Conservation (phyloP, 257 asterid species). For the Thymus mandschuricus region DNA sequence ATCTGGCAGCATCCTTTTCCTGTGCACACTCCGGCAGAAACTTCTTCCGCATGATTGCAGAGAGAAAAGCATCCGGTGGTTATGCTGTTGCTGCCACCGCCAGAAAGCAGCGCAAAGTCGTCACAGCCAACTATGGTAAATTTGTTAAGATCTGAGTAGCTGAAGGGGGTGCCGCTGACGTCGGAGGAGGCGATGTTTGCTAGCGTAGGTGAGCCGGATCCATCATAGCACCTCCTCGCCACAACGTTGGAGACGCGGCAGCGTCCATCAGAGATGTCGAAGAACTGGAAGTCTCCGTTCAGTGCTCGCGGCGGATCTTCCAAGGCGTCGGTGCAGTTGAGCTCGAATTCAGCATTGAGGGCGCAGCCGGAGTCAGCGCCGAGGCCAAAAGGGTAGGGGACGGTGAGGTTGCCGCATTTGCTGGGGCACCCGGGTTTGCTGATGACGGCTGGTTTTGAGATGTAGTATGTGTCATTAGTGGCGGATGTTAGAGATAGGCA, state of each 20-base stretch:
- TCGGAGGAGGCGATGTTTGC: slow-evolving; percentile 29
- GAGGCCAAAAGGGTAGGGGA: slow-evolving; percentile 57
- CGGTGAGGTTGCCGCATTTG: slow-evolving; percentile 47
- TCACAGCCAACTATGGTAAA: slow-evolving; percentile 68
- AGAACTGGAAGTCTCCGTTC: slow-evolving; percentile 23
- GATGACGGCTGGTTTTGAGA: slow-evolving; percentile 29
- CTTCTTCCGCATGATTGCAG: slow-evolving; percentile 27
- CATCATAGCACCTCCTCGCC: slow-evolving; percentile 42
- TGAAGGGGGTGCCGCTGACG: slow-evolving; percentile 42
- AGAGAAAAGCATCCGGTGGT: slow-evolving; percentile 53
- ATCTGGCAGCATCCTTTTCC: slow-evolving; percentile 78
- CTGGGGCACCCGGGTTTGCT: slow-evolving; percentile 41
- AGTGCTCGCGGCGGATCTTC: slow-evolving; percentile 30
- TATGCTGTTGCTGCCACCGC: slow-evolving; percentile 22
- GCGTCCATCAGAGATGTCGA: slow-evolving; percentile 57
- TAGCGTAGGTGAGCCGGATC: slow-evolving; percentile 23
- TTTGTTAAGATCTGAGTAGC: slow-evolving; percentile 53
- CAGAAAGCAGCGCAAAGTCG: slow-evolving; percentile 44
- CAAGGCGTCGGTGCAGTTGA: slow-evolving; percentile 50
- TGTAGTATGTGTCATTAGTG: slow-evolving; percentile 37
- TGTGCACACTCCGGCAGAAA: slow-evolving; percentile 48
- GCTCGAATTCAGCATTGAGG: slow-evolving; percentile 15
- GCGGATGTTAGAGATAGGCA: slow-evolving; percentile 30
- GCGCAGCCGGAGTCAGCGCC: slow-evolving; percentile 38
- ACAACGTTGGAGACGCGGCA: slow-evolving; percentile 49